These are phyloP conservation scores for Diplosphaera chodatii DNA, from an alignment of 139 green algal genomes.

Conservation along the genomic window DNA sequence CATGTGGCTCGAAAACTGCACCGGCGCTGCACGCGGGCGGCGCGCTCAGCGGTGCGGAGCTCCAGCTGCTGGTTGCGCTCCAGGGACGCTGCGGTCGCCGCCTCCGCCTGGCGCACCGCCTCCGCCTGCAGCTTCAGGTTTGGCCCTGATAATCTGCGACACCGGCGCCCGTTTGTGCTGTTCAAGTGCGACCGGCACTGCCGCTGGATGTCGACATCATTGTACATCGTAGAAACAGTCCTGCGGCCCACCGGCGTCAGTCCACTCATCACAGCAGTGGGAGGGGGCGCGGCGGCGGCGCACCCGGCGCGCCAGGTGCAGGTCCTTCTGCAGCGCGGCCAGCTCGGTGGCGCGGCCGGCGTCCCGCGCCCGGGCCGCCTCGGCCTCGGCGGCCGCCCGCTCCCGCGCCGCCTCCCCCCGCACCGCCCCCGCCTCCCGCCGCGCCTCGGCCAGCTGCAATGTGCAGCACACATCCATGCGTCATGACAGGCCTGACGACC, in stretches of 20 bases:
- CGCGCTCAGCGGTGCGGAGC: not conserved
- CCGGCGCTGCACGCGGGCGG: not conserved
- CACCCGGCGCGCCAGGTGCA: not conserved
- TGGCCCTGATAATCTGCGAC: too few species aligned
- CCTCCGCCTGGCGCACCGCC: not conserved
- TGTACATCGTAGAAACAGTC: too few species aligned
- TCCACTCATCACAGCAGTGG: too few species aligned
- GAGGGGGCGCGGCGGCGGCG: too few species aligned
- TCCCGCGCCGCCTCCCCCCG: conserved; percentile 20
- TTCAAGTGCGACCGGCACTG: too few species aligned
- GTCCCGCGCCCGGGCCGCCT: conserved; percentile 17
- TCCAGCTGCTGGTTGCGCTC: not conserved
- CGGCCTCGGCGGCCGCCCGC: conserved; percentile 14
- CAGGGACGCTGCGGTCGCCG: too few species aligned
- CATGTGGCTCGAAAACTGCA: too few species aligned
- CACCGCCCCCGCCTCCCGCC: conserved; percentile 9
- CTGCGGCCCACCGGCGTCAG: too few species aligned
- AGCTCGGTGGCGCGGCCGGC: conserved; percentile 12
- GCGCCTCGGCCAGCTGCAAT: conserved; percentile 13
- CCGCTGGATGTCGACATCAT: too few species aligned
- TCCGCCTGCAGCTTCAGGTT: not conserved
- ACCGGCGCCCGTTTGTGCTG: too few species aligned
- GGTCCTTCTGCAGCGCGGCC: conserved; percentile 6
- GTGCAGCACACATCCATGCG: too few species aligned
- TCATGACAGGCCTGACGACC: too few species aligned